phyloP scores from a whole-genome alignment of 768 basidiomycete genomes.

The Sistotremastrum niveocremeum region DNA sequence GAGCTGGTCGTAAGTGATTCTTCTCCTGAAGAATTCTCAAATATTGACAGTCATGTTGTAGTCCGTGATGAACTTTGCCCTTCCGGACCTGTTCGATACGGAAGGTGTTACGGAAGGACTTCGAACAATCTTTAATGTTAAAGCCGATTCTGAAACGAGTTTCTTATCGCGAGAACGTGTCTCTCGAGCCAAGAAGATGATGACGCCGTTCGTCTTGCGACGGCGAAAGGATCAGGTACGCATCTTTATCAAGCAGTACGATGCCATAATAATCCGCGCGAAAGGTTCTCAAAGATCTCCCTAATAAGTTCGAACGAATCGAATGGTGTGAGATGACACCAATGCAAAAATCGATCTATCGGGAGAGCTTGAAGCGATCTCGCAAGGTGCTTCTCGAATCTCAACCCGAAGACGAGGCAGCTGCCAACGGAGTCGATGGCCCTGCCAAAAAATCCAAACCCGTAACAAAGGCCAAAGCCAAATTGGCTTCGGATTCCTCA shows the following conservation, averaged over 20 bases:
- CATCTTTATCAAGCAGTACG: neutral
- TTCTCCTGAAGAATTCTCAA: neutral
- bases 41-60: constrained; percentile 19
- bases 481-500: constrained; percentile 65
- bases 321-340: constrained; percentile 92
- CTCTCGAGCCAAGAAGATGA: constrained; percentile 94
- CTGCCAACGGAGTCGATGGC: constrained; percentile 16
- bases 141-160: constrained; percentile 80
- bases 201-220: constrained; percentile 97
- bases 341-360: constrained; percentile 72
- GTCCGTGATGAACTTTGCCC: constrained; percentile 97
- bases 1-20: constrained; percentile 62
- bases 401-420: constrained; percentile 10
- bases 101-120: constrained; percentile 46
- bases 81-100: constrained; percentile 78
- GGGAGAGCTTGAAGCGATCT: constrained; percentile 72
- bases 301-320: constrained; percentile 83
- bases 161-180: constrained; percentile 87
- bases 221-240: constrained; percentile 85
- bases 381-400: constrained; percentile 60
- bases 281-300: constrained; percentile 85
- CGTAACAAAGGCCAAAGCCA: constrained; percentile 40
- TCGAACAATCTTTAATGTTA: constrained; percentile 93
- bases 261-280: neutral
- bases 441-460: constrained; percentile 32